Conservation (phyloP, 441 rosid genomes). For the Flueggea neowawraea region DNA sequence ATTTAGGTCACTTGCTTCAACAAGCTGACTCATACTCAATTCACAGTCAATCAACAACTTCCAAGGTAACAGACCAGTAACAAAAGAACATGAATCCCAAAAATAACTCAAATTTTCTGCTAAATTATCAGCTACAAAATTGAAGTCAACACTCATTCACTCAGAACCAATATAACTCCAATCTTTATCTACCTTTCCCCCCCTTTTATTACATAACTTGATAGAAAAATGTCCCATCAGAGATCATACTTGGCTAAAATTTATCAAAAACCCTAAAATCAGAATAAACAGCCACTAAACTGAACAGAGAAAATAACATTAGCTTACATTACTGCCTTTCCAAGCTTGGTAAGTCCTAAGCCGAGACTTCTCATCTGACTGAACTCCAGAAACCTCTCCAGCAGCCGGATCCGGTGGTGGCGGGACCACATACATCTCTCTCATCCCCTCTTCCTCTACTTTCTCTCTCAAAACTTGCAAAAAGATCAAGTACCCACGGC, state of each 20-base stretch:
- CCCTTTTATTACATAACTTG: neutral
- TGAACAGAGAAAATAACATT: constrained; percentile 1
- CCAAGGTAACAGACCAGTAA: neutral
- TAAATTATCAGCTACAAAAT: neutral
- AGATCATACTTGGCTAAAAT: too few species aligned
- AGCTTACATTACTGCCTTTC: constrained; percentile 88
- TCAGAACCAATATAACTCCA: neutral
- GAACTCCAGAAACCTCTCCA: constrained; percentile 5
- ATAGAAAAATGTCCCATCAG: neutral
- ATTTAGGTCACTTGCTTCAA: neutral
- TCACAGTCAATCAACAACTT: neutral
- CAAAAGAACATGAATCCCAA: too few species aligned
- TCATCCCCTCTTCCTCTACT: constrained; percentile 5
- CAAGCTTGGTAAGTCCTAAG: constrained; percentile 65
- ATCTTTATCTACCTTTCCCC: neutral
- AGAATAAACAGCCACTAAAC: neutral
- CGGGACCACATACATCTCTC: constrained; percentile 49
- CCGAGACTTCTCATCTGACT: constrained; percentile 28
- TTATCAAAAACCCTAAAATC: too few species aligned
- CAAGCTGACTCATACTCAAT: neutral
- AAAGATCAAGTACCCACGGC: too few species aligned
- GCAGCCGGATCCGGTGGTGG: constrained; percentile 41
- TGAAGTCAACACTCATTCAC: neutral
- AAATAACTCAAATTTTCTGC: neutral
- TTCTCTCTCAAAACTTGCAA: neutral